These are phyloP conservation scores for Mycena epipterygia DNA, from an alignment of 768 basidiomycete genomes.

Conservation along the genomic window DNA sequence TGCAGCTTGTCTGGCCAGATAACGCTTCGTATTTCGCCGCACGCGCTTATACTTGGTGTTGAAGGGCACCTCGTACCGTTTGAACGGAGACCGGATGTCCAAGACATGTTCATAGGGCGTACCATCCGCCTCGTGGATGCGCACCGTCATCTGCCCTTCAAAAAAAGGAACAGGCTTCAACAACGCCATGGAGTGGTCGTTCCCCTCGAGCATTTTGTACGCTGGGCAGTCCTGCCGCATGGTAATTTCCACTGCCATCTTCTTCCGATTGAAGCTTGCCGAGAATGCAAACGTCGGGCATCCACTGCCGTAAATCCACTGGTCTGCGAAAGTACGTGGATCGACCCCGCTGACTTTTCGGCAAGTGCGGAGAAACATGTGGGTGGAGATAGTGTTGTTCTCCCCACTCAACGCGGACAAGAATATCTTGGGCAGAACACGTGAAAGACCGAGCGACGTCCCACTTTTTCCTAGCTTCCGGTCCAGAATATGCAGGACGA, in stretches of 20 bases:
- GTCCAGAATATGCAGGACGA: slow-evolving; percentile 97
- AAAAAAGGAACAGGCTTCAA: slow-evolving; percentile 90
- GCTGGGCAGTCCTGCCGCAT: slow-evolving; percentile 94
- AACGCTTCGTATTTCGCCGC: slow-evolving; percentile 96
- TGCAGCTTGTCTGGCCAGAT: slow-evolving; percentile 91
- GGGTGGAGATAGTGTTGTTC: slow-evolving; percentile 90
- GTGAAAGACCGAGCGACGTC: slow-evolving; percentile 93
- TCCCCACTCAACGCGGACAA: slow-evolving; percentile 95
- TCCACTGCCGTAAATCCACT: slow-evolving; percentile 99
- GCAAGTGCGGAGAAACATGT: slow-evolving; percentile 91
- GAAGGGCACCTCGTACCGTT: slow-evolving; percentile 98
- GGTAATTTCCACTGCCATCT: slow-evolving; percentile 97
- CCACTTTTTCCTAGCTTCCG: slow-evolving; percentile 94
- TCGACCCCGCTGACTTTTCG: slow-evolving; percentile 95
- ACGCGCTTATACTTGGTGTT: slow-evolving; percentile 98
- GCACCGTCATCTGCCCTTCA: slow-evolving; percentile 99
- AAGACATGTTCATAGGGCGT: slow-evolving; percentile 99
- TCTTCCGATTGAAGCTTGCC: slow-evolving; percentile 96
- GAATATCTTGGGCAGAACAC: slow-evolving; percentile 95
- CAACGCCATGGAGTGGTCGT: slow-evolving; percentile 73
- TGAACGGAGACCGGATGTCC: slow-evolving; percentile 88
- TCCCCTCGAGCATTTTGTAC: slow-evolving; percentile 75
- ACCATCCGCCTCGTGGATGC: slow-evolving; percentile 98
- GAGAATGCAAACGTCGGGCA: slow-evolving; percentile 93
- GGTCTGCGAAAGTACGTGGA: slow-evolving; percentile 92